Base-by-base conservation (phyloP, 768 basidiomycete genomes). In the Hydnomerulius pinastri region DNA sequence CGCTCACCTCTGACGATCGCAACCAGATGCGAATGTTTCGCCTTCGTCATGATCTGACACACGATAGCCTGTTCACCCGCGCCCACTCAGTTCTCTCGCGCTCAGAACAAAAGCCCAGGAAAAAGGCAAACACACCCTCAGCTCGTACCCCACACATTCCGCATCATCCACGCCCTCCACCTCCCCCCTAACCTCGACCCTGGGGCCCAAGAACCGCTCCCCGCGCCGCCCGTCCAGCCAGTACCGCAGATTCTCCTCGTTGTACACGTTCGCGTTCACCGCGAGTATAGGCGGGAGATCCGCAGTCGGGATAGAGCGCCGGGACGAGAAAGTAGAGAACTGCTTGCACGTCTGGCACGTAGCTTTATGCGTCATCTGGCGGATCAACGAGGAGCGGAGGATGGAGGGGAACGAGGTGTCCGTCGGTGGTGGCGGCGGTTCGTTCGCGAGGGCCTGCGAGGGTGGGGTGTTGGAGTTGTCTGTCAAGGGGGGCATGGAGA, bases 311-410 rank as follows among this genome's bases (percentile, higher is more conserved):
- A 87, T 82, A 2, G 82, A 84, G 11, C 90, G 83, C 33, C 78
- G 77, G 28, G 84, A 85, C 32, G 83, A 79, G 54, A 96, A 88
- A 12, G 76, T 85, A 2, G 87, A 70, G 59, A 88, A 84, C 30
- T 85, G 82, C 65, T 86, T 88, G 74, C 96, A 98, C 2, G 74
- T 77, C 54, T 83, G 82, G 66, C 97, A 99, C 7, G 83, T 87
- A 6, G 91, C 87, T 68, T 92, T 95, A 63, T 95, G 90, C 17
- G 83, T 79, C 55, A 86, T 86, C 50, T 92, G 86, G 21, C 92
- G 88, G 32, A 87, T 73, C 12, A 98, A 66, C 2, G 97, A 94
- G 29, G 79, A 73, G 5, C 80, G 79, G 2, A 99, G 71, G 51
- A 97, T 77, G 5, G 80, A 77, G 3, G 78, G 57, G 60, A 98